These are phyloP conservation scores for Populus nigra DNA, from an alignment of 345 rosid genomes.

Conservation along the genomic window DNA sequence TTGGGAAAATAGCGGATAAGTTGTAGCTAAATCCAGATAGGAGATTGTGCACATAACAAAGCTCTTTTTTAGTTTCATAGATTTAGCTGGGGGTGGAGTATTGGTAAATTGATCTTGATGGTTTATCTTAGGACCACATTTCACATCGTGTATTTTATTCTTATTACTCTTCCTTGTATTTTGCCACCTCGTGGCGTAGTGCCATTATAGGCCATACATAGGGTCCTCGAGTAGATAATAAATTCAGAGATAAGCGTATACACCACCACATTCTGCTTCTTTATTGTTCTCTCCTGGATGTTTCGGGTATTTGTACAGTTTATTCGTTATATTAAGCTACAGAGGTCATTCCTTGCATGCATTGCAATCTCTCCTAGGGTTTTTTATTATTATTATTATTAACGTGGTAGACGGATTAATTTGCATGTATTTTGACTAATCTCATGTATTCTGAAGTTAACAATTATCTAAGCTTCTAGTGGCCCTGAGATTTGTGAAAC, in stretches of 20 bases:
- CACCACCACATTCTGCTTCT: constrained; percentile 8
- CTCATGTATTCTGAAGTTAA: too few relatives aligned
- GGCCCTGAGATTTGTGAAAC: too few relatives aligned
- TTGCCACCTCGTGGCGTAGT: constrained; percentile 8
- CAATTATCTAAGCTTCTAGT: too few relatives aligned
- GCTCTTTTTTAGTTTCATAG: constrained; percentile 13
- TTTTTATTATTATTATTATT: too few relatives aligned
- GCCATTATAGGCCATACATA: constrained; percentile 1
- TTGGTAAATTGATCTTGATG: constrained; percentile 18
- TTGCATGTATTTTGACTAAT: too few relatives aligned
- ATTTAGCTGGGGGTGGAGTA: constrained; percentile 23
- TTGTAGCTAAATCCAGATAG: constrained; percentile 39
- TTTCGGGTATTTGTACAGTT: constrained; percentile 13
- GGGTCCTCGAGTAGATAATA: constrained; percentile 22
- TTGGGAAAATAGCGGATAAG: constrained; percentile 84
- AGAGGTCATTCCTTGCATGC: background rate
- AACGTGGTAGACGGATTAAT: too few relatives aligned
- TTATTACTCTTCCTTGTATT: constrained; percentile 9
- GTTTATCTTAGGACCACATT: constrained; percentile 21
- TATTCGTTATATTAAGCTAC: background rate
- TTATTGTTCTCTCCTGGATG: constrained; percentile 2
- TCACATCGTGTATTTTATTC: background rate
- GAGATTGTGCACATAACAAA: constrained; percentile 40
- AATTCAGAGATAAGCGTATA: constrained; percentile 19
- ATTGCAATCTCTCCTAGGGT: background rate